A percentile compares a stretch with the other conserved stretches of the same genome.
Conservation (phyloP, 257 asterid species). For the Hygrophila difformis region DNA sequence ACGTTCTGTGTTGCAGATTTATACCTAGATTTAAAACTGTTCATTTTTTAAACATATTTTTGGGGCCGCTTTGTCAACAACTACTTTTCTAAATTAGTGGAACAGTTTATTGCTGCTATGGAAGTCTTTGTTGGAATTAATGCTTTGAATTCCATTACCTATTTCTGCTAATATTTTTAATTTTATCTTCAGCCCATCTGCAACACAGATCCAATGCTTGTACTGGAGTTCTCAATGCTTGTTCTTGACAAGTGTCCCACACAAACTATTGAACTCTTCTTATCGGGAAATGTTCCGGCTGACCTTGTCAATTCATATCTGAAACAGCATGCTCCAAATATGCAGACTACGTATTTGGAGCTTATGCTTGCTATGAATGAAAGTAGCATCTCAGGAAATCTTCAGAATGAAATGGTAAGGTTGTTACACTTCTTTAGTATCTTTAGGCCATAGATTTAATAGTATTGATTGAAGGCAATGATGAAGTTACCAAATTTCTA, state of each 20-base stretch:
- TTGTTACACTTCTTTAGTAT: conserved; percentile 16
- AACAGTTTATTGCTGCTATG: conserved; percentile 20
- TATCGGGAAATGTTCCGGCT: conserved; percentile 95
- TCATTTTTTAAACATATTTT: too few relatives aligned
- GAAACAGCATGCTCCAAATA: conserved; percentile 87
- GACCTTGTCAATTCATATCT: conserved; percentile 88
- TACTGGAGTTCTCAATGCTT: conserved; percentile 88
- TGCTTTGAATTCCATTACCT: conserved; percentile 9
- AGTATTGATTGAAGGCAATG: conserved; percentile 2
- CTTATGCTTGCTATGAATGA: conserved; percentile 91
- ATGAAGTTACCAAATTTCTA: background rate
- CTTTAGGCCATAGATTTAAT: conserved; percentile 8
- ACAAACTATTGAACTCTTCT: conserved; percentile 85
- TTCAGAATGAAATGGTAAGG: conserved; percentile 97
- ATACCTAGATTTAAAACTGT: too few relatives aligned
- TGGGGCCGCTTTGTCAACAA: too few relatives aligned
- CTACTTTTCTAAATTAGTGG: too few relatives aligned
- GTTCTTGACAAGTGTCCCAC: conserved; percentile 92
- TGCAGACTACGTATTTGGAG: conserved; percentile 94
- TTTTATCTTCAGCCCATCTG: conserved; percentile 70
- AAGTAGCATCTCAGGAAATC: conserved; percentile 72
- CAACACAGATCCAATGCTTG: conserved; percentile 87
- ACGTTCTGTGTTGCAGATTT: too few relatives aligned
- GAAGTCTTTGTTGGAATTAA: conserved; percentile 11
- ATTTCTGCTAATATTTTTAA: conserved; percentile 10